Base-by-base conservation (phyloP, 2,329 filamentous ascomycete genomes). In the Mariannaea elegans region DNA sequence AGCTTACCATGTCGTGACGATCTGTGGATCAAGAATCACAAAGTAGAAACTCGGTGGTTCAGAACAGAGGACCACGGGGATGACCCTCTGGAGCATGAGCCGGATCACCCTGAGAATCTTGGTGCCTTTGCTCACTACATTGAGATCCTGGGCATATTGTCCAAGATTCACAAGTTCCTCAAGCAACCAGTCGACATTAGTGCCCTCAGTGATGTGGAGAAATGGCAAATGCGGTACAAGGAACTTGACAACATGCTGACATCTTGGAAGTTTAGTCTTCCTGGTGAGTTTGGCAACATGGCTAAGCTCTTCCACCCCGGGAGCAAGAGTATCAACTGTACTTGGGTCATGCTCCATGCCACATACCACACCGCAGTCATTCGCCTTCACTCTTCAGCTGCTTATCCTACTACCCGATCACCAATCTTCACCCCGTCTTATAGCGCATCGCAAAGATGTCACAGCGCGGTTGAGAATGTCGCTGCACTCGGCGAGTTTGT, bases 291-390 rank as follows among this genome's bases (percentile, higher is more conserved):
- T 75, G 89, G 91, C 21, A 94, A 95, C 75, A 91, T 94, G 80
- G 86, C 89, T 45, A 90, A 92, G 62, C 78, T 96, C 1, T 93
- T 94, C 71, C 88, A 89, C 63, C 84, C 87, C 1, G 87, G 86
- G 6, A 85, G 84, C 68, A 92, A 91, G 73, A 84, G 84, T 39
- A 80, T 93, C 46, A 93, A 91, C 71, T 93, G 91, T 73, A 90
- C 90, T 51, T 93, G 93, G 90, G 88, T 97, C 49, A 97, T 97
- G 90, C 82, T 97, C 27, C 94, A 97, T 73, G 90, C 92, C 4
- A 93, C 93, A 1, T 97, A 94, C 71, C 92, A 96, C 75, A 96
- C 93, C 1, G 91, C 93, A 44, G 89, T 97, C 8, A 97, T 97
- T 67, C 88, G 94, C 32, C 83, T 97, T 21, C 93, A 97, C 78